Base-by-base conservation (phyloP, 129 eudicot genomes). In the Pseudognaphalium luteoalbum region DNA sequence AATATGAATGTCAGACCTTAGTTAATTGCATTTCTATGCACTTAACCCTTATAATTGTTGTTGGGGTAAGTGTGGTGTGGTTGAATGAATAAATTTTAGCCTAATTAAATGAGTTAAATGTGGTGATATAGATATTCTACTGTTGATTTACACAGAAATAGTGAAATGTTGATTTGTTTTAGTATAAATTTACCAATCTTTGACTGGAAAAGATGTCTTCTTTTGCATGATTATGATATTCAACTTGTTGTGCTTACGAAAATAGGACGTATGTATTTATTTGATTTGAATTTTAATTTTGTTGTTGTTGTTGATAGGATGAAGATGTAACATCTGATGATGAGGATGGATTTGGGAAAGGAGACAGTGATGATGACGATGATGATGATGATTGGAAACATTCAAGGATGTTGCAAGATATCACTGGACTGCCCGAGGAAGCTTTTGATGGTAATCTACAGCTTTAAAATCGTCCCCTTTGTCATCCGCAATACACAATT, bases 351-450 rank as follows among this genome's bases (percentile, higher is more conserved):
- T 29, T 67, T 10, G 59, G 42, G 16, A 76, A 37, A 34, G 83
- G 37, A 41, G 86, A 77, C 61, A 68, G 78, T 58, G 86, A 78
- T 25, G 86, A 81, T 41, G 83, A 59, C 11, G 50, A 70, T 21
- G 82, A 62, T 7, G 80, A 72, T 5, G 89, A 81, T 73, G 86
- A 68, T 9, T 82, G 78, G 67, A 86, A 88, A 87, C 97, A 91
- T 85, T 80, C 73, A 54, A 81, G 96, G 82, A 86, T 94, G 98
- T 76, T 94, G 71, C 88, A 94, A 83, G 90, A 76, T 47, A 83
- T 94, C 73, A 94, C 97, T 75, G 97, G 97, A 59, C 82, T 94
- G 30, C 97, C 98, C 6, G 51, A 78, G 30, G 88, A 86, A 77
- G 98, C 93, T 79, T 94, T 94, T 81, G 98, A 76, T 77, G 96